Evolutionary conservation across 495 filamentous ascomycete species (phyloP).

Genomic region (Halenospora varia): DNA sequence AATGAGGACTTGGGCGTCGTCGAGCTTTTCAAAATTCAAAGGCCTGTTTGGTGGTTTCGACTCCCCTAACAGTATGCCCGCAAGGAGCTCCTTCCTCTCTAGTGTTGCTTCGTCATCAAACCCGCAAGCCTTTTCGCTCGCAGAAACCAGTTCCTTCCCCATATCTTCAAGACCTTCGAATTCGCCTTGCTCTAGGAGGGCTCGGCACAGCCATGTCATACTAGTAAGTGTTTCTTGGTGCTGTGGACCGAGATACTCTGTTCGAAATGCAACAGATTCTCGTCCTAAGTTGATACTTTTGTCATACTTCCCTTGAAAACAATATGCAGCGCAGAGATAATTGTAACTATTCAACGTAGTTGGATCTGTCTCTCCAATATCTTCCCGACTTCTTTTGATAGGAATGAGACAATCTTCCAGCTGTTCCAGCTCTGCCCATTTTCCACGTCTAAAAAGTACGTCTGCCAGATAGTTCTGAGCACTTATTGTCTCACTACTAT

Average conservation of each 20-base stretch:
- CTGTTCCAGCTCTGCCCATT: not conserved
- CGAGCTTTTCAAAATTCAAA: not conserved
- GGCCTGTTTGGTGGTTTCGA: not conserved
- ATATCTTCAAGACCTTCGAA: not conserved
- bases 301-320: not conserved
- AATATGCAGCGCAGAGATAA: not conserved
- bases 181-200: not conserved
- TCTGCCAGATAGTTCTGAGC: not conserved
- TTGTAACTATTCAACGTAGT: not conserved
- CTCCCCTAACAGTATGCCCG: not conserved
- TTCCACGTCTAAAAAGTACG: not conserved
- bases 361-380: not conserved
- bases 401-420: not conserved
- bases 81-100: not conserved
- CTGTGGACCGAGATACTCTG: not conserved
- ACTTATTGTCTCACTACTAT: not conserved
- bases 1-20: not conserved
- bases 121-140: not conserved
- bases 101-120: not conserved
- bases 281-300: not conserved
- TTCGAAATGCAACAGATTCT: not conserved
- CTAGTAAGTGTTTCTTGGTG: not conserved
- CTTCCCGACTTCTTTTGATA: not conserved
- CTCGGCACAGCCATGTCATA: not conserved
- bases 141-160: not conserved